Evolutionary conservation across 2,329 filamentous ascomycete species (phyloP).

Genomic region (Tolypocladium tropicale): DNA sequence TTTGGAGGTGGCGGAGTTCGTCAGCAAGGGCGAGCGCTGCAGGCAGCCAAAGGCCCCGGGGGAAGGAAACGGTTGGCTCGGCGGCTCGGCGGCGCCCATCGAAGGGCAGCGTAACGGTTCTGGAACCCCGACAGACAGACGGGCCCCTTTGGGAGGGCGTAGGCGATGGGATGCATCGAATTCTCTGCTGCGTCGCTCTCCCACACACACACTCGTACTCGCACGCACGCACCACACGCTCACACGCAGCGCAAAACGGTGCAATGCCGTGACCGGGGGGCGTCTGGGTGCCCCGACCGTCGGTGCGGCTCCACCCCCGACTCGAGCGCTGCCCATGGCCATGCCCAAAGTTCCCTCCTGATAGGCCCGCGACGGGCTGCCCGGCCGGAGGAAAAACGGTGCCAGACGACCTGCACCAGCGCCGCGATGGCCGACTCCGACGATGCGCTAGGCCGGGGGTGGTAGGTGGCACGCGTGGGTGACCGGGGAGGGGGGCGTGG

Average conservation of each 20-base stretch:
- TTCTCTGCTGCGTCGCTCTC: neutral
- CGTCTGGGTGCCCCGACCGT: neutral
- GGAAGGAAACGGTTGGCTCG: neutral
- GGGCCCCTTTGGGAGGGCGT: neutral
- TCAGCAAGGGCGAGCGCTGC: neutral
- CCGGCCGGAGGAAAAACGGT: neutral
- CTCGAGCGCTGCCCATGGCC: neutral
- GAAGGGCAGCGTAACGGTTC: neutral
- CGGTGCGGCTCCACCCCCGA: neutral
- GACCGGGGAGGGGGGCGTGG: neutral
- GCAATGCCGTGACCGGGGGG: neutral
- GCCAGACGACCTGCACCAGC: neutral
- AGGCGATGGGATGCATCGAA: neutral
- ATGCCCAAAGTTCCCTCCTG: neutral
- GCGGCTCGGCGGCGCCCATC: neutral
- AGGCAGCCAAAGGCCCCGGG: too few species aligned
- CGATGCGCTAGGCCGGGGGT: conserved; percentile 9
- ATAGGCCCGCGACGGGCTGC: neutral
- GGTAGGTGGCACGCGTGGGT: conserved; percentile 11
- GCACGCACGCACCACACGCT: neutral
- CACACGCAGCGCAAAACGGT: neutral
- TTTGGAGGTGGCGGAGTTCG: neutral
- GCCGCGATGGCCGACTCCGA: neutral
- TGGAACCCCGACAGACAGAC: neutral
- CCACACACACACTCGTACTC: too few species aligned